These are phyloP conservation scores for Tilletiopsis washingtonensis DNA, from an alignment of 1,284 basidiomycete genomes.

Conservation along the genomic window DNA sequence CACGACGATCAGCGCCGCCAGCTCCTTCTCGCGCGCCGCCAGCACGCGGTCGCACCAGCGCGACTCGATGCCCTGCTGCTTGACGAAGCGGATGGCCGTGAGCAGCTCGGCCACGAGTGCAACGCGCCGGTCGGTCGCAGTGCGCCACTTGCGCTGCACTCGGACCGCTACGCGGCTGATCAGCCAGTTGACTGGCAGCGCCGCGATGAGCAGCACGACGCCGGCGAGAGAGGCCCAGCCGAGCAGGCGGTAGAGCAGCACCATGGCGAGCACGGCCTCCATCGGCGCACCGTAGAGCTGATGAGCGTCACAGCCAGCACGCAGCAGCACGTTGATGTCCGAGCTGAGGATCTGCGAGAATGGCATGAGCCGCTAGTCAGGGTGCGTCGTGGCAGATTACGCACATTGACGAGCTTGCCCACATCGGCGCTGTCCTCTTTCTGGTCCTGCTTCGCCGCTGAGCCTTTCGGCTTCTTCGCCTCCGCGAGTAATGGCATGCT, in stretches of 20 bases:
- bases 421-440: slow-evolving; percentile 44
- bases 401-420: slow-evolving; percentile 52
- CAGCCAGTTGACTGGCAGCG: slow-evolving; percentile 54
- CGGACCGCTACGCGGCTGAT: slow-evolving; percentile 60
- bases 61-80: slow-evolving; percentile 46
- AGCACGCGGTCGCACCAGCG: slow-evolving; percentile 29
- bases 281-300: slow-evolving; percentile 63
- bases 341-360: too few relatives aligned
- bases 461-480: neutral
- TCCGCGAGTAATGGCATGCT: too few relatives aligned
- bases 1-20: slow-evolving; percentile 24
- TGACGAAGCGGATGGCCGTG: slow-evolving; percentile 69
- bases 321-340: slow-evolving; percentile 40
- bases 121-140: slow-evolving; percentile 75
- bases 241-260: slow-evolving; percentile 29
- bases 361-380: too few relatives aligned
- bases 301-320: slow-evolving; percentile 50
- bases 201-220: slow-evolving; percentile 11
- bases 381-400: too few relatives aligned
- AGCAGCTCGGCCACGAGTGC: slow-evolving; percentile 69
- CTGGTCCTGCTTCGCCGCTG: neutral
- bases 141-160: slow-evolving; percentile 63
- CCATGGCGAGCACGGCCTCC: slow-evolving; percentile 45
- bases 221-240: slow-evolving; percentile 27
- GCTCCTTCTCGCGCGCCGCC: slow-evolving; percentile 34